Evolutionary conservation across 2,329 filamentous ascomycete species (phyloP).

Genomic region (Meredithiella fracta): DNA sequence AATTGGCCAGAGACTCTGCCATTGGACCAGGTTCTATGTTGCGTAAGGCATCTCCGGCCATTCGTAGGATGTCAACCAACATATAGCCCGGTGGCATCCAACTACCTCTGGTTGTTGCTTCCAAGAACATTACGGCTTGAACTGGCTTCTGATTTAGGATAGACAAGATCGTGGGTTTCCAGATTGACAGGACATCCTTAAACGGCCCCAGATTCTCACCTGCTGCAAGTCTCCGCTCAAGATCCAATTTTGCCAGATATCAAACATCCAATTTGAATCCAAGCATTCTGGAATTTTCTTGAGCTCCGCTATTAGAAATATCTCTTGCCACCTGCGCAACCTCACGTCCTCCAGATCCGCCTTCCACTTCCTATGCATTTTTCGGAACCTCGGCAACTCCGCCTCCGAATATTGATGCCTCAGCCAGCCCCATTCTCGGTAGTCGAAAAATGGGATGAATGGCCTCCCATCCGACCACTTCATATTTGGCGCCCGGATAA

Average conservation of each 20-base stretch:
- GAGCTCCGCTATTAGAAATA: background rate
- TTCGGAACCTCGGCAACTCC: background rate
- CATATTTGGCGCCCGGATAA: constrained; percentile 3
- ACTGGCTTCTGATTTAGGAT: constrained; percentile 2
- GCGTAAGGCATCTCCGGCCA: background rate
- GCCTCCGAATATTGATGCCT: constrained; percentile 11
- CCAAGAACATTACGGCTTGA: constrained; percentile 13
- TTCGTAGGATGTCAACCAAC: constrained; percentile 9
- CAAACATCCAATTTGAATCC: constrained; percentile 20
- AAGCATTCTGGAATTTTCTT: background rate
- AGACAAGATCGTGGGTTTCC: constrained; percentile 5
- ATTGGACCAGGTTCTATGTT: background rate
- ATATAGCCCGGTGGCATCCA: constrained; percentile 11
- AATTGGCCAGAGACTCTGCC: constrained; percentile 13
- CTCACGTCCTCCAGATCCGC: constrained; percentile 9
- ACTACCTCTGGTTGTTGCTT: constrained; percentile 9
- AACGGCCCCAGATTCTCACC: background rate
- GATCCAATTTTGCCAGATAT: constrained; percentile 22
- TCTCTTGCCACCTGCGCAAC: background rate
- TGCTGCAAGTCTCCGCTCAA: background rate
- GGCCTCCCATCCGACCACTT: background rate
- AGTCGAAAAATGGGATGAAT: constrained; percentile 14
- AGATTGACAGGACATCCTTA: constrained; percentile 4
- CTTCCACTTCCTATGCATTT: constrained; percentile 15
- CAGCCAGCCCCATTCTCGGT: constrained; percentile 14